Evolutionary conservation across 305 asterid species (phyloP), one percentile per base, ranked within the genome.

Genomic region (Fraxinus greggii): DNA sequence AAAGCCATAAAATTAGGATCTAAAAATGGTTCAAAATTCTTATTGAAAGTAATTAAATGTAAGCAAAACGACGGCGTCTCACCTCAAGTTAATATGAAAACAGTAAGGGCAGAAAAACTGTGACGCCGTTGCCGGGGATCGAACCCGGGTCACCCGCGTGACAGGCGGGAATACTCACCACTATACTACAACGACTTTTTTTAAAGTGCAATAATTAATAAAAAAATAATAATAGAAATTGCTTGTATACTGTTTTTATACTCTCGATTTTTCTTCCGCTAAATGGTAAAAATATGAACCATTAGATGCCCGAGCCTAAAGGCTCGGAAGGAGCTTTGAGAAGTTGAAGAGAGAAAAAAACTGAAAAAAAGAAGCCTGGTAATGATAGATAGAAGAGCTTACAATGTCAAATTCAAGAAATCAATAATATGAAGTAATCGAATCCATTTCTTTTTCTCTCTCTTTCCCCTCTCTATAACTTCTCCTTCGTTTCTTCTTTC

Each of bases 311-410:
- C 92, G 93, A 84, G 81, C 82, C 93, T 79, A 85, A 80, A 86
- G 93, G 90, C 85, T 83, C 83, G 93, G 93, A 88, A 80, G 42
- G 80, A 84, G 86, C 84, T 83, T 83, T 76, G 86, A 86, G 69
- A 77, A 56, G 82, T 81, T 74, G 86, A 70, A 81, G 59, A 77
- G 75, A 65, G 5, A 19, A 61, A 38, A 29, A 77, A 84, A 45
- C 19, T 45, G 33, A 32, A 56, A 40, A 75, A 59, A 31, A 76
- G 28, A 80, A 73, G 84, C 78, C 84, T 75, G 83, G 86, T 75
- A 85, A 81, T 80, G 79, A 36, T 61, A 72, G 74, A 69, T 65
- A 32, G 83, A 75, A 72, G 70, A 72, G 56, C 42, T 48, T 72
- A 32, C 48, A 32, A 24, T 42, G 35, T 42, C 35, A 54, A 79